phyloP scores from a whole-genome alignment of 2,329 filamentous ascomycete genomes.

The Zelopaecilomyces penicillatus region DNA sequence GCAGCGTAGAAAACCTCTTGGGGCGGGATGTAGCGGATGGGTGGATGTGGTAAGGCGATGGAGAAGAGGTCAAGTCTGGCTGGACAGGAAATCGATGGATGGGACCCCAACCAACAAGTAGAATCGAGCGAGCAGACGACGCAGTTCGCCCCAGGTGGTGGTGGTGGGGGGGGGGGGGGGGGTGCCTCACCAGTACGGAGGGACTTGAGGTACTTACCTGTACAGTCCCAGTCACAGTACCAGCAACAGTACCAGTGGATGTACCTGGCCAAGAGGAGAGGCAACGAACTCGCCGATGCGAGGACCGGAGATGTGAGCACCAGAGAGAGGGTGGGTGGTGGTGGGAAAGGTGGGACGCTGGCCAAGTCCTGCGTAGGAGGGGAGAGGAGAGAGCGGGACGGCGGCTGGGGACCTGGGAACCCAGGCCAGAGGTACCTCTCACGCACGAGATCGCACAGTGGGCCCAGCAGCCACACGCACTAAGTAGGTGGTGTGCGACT shows the following conservation, averaged over 20 bases:
- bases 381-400: background rate
- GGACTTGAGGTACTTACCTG: too few relatives aligned
- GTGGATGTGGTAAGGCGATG: background rate
- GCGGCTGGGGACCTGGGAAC: background rate
- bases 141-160: background rate
- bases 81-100: conserved; percentile 1
- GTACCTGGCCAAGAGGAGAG: too few relatives aligned
- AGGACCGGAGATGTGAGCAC: background rate
- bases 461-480: background rate
- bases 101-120: background rate
- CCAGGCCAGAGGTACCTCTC: background rate
- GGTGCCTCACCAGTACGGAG: background rate
- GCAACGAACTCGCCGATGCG: too few relatives aligned
- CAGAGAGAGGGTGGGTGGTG: background rate
- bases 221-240: too few relatives aligned
- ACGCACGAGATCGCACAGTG: background rate
- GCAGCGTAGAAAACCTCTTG: background rate
- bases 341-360: background rate
- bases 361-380: background rate
- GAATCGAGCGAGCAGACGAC: background rate
- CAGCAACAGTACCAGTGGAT: too few relatives aligned
- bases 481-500: too few relatives aligned
- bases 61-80: background rate
- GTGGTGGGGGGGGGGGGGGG: background rate
- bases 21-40: background rate